Base-by-base conservation (phyloP, 345 rosid genomes). In the Lumnitzera racemosa region DNA sequence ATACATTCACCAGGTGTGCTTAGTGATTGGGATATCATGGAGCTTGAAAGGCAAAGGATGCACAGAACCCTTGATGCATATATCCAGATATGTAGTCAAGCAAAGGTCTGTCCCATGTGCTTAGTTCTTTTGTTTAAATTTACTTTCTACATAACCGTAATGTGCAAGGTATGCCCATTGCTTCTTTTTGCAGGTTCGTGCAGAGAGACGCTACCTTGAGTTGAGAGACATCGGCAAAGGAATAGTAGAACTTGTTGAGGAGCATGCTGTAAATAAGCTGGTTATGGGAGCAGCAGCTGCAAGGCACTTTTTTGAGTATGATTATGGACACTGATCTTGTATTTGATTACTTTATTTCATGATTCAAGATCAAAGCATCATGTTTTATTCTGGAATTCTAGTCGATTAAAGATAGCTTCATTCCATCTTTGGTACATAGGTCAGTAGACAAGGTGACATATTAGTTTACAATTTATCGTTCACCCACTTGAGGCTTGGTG, bases 201-300 rank as follows among this genome's bases (percentile, higher is more conserved):
- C 76, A 31, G 78, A 65, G 54, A 78, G 72, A 56, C 67, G 81
- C 24, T 54, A 59, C 61, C 51, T 77, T 62, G 84, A 82, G 61
- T 77, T 57, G 80, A 77, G 75, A 36, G 85, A 76, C 53, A 71
- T 78, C 57, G 83, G 78, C 14, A 76, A 76, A 57, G 96, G 96
- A 54, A 84, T 89, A 52, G 62, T 89, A 58, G 90, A 86, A 72
- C 89, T 89, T 50, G 70, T 81, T 12, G 76, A 67, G 56, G 77
- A 55, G 63, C 74, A 81, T 68, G 67, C 67, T 47, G 74, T 84
- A 23, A 82, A 73, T 63, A 82, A 80, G 73, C 89, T 77, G 59
- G 85, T 84, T 51, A 82, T 85, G 87, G 96, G 91, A 72, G 96
- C 90, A 50, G 92, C 90, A 65, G 83, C 96, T 47, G 75, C 82